A percentile compares a stretch with the other conserved stretches of the same genome.
Conservation (phyloP, 108 stramenopile species). For the Cyclotella atomus region DNA sequence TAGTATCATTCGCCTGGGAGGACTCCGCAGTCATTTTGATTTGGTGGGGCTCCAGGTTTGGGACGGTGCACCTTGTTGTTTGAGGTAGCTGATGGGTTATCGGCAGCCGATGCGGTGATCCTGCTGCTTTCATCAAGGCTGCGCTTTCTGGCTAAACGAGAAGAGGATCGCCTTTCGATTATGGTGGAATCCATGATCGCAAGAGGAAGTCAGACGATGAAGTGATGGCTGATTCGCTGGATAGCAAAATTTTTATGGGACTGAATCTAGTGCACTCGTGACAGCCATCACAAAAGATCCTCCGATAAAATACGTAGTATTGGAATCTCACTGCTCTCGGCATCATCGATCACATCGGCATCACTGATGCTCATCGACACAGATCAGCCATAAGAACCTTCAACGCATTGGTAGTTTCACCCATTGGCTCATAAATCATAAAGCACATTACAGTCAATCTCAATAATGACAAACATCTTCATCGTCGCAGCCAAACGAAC, state of each 20-base stretch:
- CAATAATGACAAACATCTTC: constrained; percentile 77
- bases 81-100: background rate
- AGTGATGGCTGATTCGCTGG: too few species aligned
- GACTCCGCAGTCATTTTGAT: constrained; percentile 78
- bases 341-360: background rate
- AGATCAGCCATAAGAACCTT: too few species aligned
- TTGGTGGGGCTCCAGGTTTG: constrained; percentile 50
- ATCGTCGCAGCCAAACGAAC: constrained; percentile 99
- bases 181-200: background rate
- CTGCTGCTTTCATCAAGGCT: constrained; percentile 9
- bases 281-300: background rate
- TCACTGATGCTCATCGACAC: background rate
- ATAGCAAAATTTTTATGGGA: too few species aligned
- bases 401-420: background rate
- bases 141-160: constrained; percentile 30
- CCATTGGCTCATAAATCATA: background rate
- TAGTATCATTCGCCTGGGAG: constrained; percentile 88
- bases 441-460: too few species aligned
- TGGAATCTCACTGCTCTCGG: background rate
- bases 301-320: background rate
- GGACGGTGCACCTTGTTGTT: constrained; percentile 53
- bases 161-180: constrained; percentile 16
- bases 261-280: too few species aligned
- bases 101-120: background rate
- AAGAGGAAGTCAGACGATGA: too few species aligned